phyloP scores from a whole-genome alignment of 805 yeast genomes.

The Saturnispora ahearnii region DNA sequence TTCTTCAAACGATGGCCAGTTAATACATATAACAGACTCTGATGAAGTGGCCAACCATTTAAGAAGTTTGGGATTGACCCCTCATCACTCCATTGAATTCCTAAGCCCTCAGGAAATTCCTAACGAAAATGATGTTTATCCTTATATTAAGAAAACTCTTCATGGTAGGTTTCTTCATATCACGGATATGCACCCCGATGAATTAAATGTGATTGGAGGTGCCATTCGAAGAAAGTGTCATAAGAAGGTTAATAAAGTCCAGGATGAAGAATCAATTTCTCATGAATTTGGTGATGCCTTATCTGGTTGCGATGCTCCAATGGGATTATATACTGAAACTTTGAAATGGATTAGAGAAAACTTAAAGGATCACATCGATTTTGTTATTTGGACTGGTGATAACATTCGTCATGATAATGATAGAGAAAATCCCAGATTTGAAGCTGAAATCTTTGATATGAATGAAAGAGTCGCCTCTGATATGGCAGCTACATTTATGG shows the following conservation, averaged over 20 bases:
- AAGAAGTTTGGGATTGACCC: conserved; percentile 32
- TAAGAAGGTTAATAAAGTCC: conserved; percentile 27
- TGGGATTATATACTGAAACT: conserved; percentile 50
- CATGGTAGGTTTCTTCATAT: conserved; percentile 80
- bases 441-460: conserved; percentile 58
- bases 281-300: conserved; percentile 68
- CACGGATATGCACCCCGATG: conserved; percentile 84
- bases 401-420: conserved; percentile 81
- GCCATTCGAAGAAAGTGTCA: conserved; percentile 50
- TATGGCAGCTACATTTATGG: conserved; percentile 46
- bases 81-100: conserved; percentile 29
- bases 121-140: conserved; percentile 4
- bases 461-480: conserved; percentile 47
- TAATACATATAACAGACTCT: conserved; percentile 7
- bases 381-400: conserved; percentile 88
- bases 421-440: conserved; percentile 64
- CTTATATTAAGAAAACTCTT: conserved; percentile 21
- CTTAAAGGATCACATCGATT: conserved; percentile 68
- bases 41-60: conserved; percentile 25
- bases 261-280: conserved; percentile 35
- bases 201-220: conserved; percentile 46
- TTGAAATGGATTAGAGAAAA: conserved; percentile 58
- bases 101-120: conserved; percentile 6
- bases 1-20: neutral
- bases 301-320: conserved; percentile 71